Conservation (phyloP, 169 alveolate genomes). For the Cryptosporidium ryanae region DNA sequence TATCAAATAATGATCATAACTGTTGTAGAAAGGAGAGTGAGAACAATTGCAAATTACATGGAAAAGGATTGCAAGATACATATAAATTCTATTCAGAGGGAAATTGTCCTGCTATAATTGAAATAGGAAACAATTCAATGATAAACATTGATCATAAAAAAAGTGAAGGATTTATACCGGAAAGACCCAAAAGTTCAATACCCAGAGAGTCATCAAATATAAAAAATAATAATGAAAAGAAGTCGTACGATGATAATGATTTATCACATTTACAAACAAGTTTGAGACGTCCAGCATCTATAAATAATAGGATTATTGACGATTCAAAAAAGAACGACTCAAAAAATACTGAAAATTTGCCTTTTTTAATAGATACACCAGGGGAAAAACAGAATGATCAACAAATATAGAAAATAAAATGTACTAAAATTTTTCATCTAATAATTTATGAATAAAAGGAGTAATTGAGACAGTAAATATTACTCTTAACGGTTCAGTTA, state of each 20-base stretch:
- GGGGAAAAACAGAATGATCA: conserved; percentile 13
- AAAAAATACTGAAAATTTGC: conserved; percentile 31
- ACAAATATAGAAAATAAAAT: neutral
- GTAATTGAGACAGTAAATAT: conserved; percentile 36
- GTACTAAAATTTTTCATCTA: neutral
- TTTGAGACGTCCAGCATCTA: neutral
- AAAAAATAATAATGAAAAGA: neutral
- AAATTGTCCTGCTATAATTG: conserved; percentile 31
- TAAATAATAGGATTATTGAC: neutral
- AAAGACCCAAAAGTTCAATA: conserved; percentile 69
- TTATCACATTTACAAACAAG: conserved; percentile 12
- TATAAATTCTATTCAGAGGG: conserved; percentile 66
- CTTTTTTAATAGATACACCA: conserved; percentile 58
- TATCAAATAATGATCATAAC: conserved; percentile 37
- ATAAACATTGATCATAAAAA: neutral
- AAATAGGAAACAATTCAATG: neutral
- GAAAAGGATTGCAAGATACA: conserved; percentile 55
- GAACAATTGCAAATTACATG: conserved; percentile 50
- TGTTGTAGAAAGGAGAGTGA: conserved; percentile 36
- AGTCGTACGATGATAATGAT: neutral
- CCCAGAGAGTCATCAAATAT: conserved; percentile 34
- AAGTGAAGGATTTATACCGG: conserved; percentile 40
- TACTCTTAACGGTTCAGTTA: conserved; percentile 61
- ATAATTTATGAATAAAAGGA: conserved; percentile 26
- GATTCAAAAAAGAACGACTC: neutral